These are phyloP conservation scores for Kwoniella mangroviensis DNA, from an alignment of 768 basidiomycete genomes.

Conservation along the genomic window DNA sequence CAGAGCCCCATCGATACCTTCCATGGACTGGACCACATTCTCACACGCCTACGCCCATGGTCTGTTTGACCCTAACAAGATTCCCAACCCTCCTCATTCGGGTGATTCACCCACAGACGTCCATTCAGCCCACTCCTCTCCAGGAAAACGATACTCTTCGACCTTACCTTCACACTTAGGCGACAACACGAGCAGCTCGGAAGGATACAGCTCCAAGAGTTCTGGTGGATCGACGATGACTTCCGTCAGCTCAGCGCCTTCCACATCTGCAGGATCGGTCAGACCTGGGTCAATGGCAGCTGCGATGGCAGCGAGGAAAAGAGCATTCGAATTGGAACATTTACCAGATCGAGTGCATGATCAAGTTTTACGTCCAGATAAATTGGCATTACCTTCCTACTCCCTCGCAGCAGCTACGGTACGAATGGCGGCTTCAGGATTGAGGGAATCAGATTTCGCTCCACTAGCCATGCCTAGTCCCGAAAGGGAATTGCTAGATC, in stretches of 20 bases:
- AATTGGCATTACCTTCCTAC: slow-evolving; percentile 46
- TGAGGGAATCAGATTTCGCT: slow-evolving; percentile 65
- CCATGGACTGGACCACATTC: slow-evolving; percentile 48
- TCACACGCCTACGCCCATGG: slow-evolving; percentile 48
- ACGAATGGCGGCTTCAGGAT: slow-evolving; percentile 44
- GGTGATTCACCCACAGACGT: slow-evolving; percentile 17
- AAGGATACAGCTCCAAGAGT: slow-evolving; percentile 27
- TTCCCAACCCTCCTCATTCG: slow-evolving; percentile 41
- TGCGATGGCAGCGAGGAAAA: slow-evolving; percentile 28
- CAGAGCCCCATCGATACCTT: slow-evolving; percentile 2
- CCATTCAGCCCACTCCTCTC: slow-evolving; percentile 40
- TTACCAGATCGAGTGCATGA: slow-evolving; percentile 12
- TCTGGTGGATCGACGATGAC: slow-evolving; percentile 33
- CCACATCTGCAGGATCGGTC: slow-evolving; percentile 25
- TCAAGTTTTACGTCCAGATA: slow-evolving; percentile 26
- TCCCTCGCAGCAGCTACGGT: slow-evolving; percentile 52
- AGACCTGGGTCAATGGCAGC: slow-evolving; percentile 24
- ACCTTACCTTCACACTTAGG: background rate
- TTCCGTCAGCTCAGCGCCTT: slow-evolving; percentile 37
- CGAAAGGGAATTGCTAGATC: slow-evolving; percentile 88
- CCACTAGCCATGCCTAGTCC: slow-evolving; percentile 87
- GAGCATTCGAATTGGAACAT: slow-evolving; percentile 38
- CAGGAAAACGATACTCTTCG: slow-evolving; percentile 29
- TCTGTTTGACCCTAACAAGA: slow-evolving; percentile 52
- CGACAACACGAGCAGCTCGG: slow-evolving; percentile 16